Conservation (phyloP, 306 rosid species). For the Gastrolobium bilobum region DNA sequence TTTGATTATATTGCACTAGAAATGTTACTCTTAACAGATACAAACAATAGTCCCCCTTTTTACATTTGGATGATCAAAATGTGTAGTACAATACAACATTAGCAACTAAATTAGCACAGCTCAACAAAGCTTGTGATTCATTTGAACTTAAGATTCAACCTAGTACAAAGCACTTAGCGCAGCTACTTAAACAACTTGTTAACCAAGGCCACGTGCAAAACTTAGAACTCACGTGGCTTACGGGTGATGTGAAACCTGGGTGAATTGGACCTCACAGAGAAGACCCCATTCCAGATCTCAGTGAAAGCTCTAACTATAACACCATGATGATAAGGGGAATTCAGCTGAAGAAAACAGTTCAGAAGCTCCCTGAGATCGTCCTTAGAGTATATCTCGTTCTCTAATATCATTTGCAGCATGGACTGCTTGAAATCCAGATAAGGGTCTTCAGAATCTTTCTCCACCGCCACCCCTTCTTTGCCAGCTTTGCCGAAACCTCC, state of each 20-base stretch:
- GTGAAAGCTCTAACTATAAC: constrained; percentile 86
- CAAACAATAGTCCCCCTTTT: constrained; percentile 24
- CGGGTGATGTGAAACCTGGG: constrained; percentile 44
- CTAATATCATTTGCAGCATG: constrained; percentile 94
- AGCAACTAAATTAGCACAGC: constrained; percentile 29
- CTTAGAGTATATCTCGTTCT: constrained; percentile 89
- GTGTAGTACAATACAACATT: constrained; percentile 29
- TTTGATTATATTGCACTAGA: not conserved
- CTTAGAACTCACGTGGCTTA: constrained; percentile 62
- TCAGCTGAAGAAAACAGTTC: constrained; percentile 84
- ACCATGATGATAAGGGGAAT: constrained; percentile 82
- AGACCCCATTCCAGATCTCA: constrained; percentile 93
- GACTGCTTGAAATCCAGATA: constrained; percentile 88
- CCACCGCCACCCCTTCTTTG: constrained; percentile 82
- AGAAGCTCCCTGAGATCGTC: constrained; percentile 83
- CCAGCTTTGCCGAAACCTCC: constrained; percentile 77
- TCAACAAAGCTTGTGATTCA: constrained; percentile 19
- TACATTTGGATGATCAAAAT: constrained; percentile 41
- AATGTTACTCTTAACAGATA: not conserved
- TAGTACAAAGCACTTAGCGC: constrained; percentile 17
- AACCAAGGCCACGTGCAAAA: constrained; percentile 34
- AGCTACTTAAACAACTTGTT: constrained; percentile 26
- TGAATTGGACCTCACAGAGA: constrained; percentile 56
- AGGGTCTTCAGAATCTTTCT: constrained; percentile 95
- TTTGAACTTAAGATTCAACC: constrained; percentile 20